A percentile compares a stretch with the other conserved stretches of the same genome.
phyloP scores from a whole-genome alignment of 1,284 basidiomycete genomes.

The Ustilago trichophora region DNA sequence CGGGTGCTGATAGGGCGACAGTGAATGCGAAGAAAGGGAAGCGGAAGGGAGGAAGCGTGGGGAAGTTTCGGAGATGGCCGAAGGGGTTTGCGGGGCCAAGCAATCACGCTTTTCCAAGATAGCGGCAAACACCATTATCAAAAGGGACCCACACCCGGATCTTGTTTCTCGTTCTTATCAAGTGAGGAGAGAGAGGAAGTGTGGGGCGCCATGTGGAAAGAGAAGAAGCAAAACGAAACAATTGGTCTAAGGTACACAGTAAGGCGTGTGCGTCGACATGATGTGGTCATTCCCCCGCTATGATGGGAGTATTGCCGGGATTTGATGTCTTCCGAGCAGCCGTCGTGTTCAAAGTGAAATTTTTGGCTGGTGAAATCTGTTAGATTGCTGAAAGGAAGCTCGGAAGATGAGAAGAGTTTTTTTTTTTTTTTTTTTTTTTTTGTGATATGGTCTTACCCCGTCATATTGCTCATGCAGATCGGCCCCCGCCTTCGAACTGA shows the following conservation, averaged over 20 bases:
- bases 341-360: constrained; percentile 2
- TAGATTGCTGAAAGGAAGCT: constrained; percentile 22
- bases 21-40: background rate
- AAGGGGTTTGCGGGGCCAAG: constrained; percentile 26
- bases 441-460: too few relatives aligned
- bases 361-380: constrained; percentile 16
- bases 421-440: too few relatives aligned
- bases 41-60: background rate
- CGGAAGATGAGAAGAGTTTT: constrained; percentile 10
- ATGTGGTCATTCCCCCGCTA: too few relatives aligned
- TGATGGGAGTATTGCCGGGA: too few relatives aligned
- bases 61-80: constrained; percentile 43
- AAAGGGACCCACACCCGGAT: constrained; percentile 23
- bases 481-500: background rate
- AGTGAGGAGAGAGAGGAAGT: background rate
- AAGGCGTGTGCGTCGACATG: too few relatives aligned
- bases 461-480: constrained; percentile 1
- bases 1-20: background rate
- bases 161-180: too few relatives aligned
- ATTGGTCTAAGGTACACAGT: too few relatives aligned
- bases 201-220: constrained; percentile 40
- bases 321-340: constrained; percentile 31
- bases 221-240: background rate
- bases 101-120: constrained; percentile 35
- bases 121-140: constrained; percentile 6